These are phyloP conservation scores for Adenanthera pavonina DNA, from an alignment of 306 rosid species.

Conservation along the genomic window DNA sequence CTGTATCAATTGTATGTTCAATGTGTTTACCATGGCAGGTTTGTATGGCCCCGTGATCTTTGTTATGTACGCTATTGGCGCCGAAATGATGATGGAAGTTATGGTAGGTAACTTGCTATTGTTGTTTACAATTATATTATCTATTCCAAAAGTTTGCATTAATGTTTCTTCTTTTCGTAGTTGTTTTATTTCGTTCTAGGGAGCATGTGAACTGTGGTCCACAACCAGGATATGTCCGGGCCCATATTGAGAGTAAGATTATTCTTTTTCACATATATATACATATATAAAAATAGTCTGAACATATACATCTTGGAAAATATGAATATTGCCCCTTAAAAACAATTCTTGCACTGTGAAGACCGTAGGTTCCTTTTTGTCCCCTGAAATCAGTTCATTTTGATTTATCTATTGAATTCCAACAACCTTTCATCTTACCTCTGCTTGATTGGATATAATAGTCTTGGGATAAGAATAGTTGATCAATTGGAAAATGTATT, in stretches of 20 bases:
- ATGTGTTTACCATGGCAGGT: conserved; percentile 59
- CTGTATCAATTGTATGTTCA: conserved; percentile 13
- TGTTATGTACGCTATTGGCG: conserved; percentile 99
- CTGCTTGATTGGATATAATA: not conserved
- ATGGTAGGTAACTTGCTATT: conserved; percentile 61
- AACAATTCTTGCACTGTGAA: conserved; percentile 14
- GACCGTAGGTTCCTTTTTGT: not conserved
- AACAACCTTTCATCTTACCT: not conserved
- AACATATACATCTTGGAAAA: conserved; percentile 15
- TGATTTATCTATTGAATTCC: conserved; percentile 10
- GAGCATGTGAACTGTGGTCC: conserved; percentile 95
- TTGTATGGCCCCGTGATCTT: conserved; percentile 99
- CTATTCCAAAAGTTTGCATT: conserved; percentile 16
- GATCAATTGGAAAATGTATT: not conserved
- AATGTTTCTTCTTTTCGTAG: conserved; percentile 61
- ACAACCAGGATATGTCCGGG: conserved; percentile 94
- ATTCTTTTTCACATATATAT: not conserved
- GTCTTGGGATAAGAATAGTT: not conserved
- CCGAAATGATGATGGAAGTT: conserved; percentile 98
- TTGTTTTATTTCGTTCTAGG: conserved; percentile 95
- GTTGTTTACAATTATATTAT: not conserved
- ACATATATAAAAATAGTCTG: not conserved
- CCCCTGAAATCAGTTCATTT: conserved; percentile 7
- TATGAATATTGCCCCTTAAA: conserved; percentile 14
- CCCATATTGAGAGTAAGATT: conserved; percentile 93